These are phyloP conservation scores for Eutrema yunnanense DNA, from an alignment of 345 rosid genomes.

Conservation along the genomic window DNA sequence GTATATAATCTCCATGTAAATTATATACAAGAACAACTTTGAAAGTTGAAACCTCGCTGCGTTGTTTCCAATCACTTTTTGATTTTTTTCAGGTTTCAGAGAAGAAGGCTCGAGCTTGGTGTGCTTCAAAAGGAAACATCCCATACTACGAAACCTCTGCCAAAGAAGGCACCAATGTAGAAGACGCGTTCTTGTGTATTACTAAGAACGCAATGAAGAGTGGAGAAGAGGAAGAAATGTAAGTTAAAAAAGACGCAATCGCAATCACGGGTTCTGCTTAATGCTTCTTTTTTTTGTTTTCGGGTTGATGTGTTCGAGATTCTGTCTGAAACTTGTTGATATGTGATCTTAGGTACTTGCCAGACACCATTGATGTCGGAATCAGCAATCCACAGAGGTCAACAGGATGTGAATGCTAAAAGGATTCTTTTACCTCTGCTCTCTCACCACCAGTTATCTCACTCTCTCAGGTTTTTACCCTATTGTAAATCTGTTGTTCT, in stretches of 20 bases:
- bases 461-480: not conserved
- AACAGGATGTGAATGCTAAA: constrained; percentile 53
- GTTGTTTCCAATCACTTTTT: not conserved
- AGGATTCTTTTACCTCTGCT: not conserved
- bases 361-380: constrained; percentile 68
- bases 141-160: constrained; percentile 95
- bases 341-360: constrained; percentile 46
- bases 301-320: not conserved
- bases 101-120: constrained; percentile 89
- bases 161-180: constrained; percentile 90
- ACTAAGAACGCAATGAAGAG: constrained; percentile 83
- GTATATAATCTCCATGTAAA: constrained; percentile 15
- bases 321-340: constrained; percentile 9
- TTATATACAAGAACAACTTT: not conserved
- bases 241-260: constrained; percentile 26
- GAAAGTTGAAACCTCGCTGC: not conserved
- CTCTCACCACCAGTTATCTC: not conserved
- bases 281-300: not conserved
- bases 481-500: constrained; percentile 17
- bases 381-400: constrained; percentile 54
- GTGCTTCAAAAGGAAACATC: constrained; percentile 88
- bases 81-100: constrained; percentile 56
- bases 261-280: not conserved
- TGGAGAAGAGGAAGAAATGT: constrained; percentile 91
- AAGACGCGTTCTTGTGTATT: constrained; percentile 80